Percentiles rank a stretch among this genome's conserved stretches.
These are phyloP conservation scores for Podospora bellae-mahoneyi DNA, from an alignment of 495 filamentous ascomycete genomes.

Conservation along the genomic window DNA sequence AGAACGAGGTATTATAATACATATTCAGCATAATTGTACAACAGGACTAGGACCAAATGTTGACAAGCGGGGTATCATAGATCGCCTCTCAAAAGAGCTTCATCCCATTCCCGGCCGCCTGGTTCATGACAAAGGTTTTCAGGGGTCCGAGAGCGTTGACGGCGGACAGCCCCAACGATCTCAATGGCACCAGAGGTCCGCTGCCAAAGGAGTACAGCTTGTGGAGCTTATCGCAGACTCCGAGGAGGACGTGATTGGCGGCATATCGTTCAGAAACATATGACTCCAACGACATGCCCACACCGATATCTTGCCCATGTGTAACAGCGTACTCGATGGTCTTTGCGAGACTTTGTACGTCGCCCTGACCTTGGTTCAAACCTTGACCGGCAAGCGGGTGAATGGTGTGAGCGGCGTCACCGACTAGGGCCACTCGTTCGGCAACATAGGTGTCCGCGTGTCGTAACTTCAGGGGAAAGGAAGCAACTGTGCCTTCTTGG, in stretches of 20 bases:
- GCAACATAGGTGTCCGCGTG: conserved; percentile 90
- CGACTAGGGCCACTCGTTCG: conserved; percentile 81
- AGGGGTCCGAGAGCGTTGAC: conserved; percentile 73
- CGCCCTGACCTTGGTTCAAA: conserved; percentile 87
- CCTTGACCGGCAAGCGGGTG: conserved; percentile 95
- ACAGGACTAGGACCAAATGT: conserved; percentile 9
- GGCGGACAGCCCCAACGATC: conserved; percentile 71
- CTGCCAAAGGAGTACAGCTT: conserved; percentile 79
- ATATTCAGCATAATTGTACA: conserved; percentile 5
- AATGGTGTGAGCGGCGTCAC: conserved; percentile 91
- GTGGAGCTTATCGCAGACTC: conserved; percentile 88
- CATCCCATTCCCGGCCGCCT: conserved; percentile 66
- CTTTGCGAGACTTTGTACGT: conserved; percentile 70
- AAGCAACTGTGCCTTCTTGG: conserved; percentile 77
- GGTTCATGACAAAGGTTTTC: conserved; percentile 85
- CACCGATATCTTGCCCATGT: conserved; percentile 79
- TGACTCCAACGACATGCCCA: conserved; percentile 64
- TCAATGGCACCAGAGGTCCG: conserved; percentile 70
- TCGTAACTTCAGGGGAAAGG: conserved; percentile 85
- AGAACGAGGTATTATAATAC: not conserved
- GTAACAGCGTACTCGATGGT: conserved; percentile 72
- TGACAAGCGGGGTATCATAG: not conserved
- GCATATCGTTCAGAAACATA: conserved; percentile 78
- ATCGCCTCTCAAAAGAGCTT: conserved; percentile 38
- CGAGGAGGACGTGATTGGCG: conserved; percentile 79